Percentiles rank a stretch among this genome's conserved stretches.
Evolutionary conservation across 352 stramenopile species (phyloP).

Genomic region (Globisporangium cylindrosporum): DNA sequence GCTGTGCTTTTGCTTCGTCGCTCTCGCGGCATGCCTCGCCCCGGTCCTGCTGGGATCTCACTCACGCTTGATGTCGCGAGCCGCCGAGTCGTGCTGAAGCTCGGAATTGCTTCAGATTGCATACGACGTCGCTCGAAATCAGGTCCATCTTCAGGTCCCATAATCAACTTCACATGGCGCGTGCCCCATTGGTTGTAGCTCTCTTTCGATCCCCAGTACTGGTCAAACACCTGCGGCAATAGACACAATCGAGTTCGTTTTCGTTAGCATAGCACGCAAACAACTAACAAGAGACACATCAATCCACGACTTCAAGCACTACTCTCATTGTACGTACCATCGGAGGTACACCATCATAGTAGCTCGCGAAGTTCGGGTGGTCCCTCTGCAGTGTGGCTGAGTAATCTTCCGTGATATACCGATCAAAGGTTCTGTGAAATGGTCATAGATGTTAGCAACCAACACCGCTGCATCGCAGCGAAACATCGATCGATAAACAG

Average conservation of each 20-base stretch:
- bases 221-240: constrained; percentile 28
- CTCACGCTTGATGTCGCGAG: constrained; percentile 18
- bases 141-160: constrained; percentile 20
- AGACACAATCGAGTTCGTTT: not conserved
- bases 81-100: constrained; percentile 13
- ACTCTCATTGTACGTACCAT: not conserved
- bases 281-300: not conserved
- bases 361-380: constrained; percentile 54
- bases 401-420: constrained; percentile 63
- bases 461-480: not conserved
- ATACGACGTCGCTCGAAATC: constrained; percentile 40
- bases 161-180: constrained; percentile 45
- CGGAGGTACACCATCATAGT: constrained; percentile 44
- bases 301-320: not conserved
- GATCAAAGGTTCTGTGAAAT: constrained; percentile 59
- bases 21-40: constrained; percentile 27
- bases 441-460: not conserved
- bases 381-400: constrained; percentile 47
- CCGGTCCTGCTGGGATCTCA: constrained; percentile 2
- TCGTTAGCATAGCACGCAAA: not conserved
- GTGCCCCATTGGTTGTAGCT: constrained; percentile 60
- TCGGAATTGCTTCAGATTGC: constrained; percentile 29
- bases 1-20: constrained; percentile 73
- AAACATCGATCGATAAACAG: not conserved
- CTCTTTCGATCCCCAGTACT: constrained; percentile 68